phyloP scores from a whole-genome alignment of 352 stramenopile genomes.

The Pilasporangium apinafurcum region DNA sequence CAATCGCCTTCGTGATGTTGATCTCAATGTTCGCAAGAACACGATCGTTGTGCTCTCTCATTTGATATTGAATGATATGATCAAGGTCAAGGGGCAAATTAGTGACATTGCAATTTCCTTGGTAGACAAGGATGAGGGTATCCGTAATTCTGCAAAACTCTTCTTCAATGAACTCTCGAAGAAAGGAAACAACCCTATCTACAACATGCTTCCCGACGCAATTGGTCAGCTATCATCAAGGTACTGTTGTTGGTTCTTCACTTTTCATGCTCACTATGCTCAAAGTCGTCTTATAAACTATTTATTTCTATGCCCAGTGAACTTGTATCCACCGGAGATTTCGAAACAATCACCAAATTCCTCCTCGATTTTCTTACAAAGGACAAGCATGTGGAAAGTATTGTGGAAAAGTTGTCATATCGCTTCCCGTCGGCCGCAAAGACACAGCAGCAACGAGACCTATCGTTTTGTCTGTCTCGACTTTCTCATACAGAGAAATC shows the following conservation, averaged over 20 bases:
- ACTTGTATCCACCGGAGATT: constrained; percentile 83
- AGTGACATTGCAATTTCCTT: constrained; percentile 95
- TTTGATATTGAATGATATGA: constrained; percentile 99
- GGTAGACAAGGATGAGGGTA: constrained; percentile 89
- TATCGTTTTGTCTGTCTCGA: constrained; percentile 94
- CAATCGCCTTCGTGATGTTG: constrained; percentile 88
- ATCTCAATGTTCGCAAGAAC: constrained; percentile 91
- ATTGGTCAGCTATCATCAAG: constrained; percentile 89
- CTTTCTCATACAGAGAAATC: constrained; percentile 93
- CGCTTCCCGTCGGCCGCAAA: constrained; percentile 86
- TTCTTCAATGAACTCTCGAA: constrained; percentile 98
- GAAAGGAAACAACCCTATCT: constrained; percentile 96
- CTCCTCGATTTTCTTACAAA: constrained; percentile 97
- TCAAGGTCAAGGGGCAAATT: constrained; percentile 97
- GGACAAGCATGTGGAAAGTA: constrained; percentile 87
- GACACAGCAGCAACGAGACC: constrained; percentile 66
- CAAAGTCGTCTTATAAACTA: background rate
- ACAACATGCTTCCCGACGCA: constrained; percentile 98
- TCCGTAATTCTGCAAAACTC: constrained; percentile 91
- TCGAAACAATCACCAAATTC: constrained; percentile 94
- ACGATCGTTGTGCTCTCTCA: constrained; percentile 97
- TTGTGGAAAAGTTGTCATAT: constrained; percentile 91
- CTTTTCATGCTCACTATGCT: background rate
- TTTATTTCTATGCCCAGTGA: constrained; percentile 23
- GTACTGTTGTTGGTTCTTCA: constrained; percentile 11